These are phyloP conservation scores for Nosema bombycis DNA, from an alignment of 371 early-diverging fungal genomes.

Conservation along the genomic window DNA sequence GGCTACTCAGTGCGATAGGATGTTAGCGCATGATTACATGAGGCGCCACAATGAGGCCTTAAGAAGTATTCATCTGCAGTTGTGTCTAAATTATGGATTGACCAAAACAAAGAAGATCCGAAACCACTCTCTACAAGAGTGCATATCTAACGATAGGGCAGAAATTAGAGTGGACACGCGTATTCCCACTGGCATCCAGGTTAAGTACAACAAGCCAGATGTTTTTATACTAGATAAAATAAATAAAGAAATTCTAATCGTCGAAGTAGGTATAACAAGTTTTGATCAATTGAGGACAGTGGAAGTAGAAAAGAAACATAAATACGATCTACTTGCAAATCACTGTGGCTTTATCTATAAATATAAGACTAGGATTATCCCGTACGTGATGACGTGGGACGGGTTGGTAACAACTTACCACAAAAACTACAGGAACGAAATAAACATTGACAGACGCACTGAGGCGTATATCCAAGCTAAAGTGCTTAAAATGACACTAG, in stretches of 20 bases:
- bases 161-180: neutral
- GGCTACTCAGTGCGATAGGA: constrained; percentile 7
- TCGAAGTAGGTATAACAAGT: neutral
- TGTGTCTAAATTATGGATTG: neutral
- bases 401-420: no score
- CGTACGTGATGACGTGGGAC: no score
- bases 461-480: no score
- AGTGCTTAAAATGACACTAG: no score
- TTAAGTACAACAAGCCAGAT: neutral
- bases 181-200: neutral
- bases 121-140: neutral
- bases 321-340: no score
- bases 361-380: no score
- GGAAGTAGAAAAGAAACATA: neutral
- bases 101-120: neutral
- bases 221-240: neutral
- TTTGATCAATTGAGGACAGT: neutral
- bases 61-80: neutral
- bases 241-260: neutral
- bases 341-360: no score
- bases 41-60: constrained; percentile 1
- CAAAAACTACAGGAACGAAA: no score
- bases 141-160: neutral
- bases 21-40: constrained; percentile 2
- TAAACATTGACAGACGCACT: no score